Percentiles rank a stretch among this genome's conserved stretches.
Evolutionary conservation across 192 early-diverging fungal species (phyloP).

Genomic region (Diversispora epigaea): DNA sequence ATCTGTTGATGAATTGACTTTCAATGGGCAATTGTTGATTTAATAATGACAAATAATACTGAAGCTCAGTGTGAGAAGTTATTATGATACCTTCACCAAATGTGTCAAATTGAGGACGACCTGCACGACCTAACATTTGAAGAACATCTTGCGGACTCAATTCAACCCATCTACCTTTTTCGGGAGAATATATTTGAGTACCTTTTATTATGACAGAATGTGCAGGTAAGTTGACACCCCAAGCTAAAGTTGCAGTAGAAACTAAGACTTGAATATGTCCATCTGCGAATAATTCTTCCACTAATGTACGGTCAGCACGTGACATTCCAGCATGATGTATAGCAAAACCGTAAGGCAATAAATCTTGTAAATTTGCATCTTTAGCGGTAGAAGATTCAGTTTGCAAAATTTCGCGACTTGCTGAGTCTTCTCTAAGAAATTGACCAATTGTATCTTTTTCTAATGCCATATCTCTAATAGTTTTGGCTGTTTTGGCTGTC

Average conservation of each 20-base stretch:
- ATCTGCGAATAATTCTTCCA: constrained; percentile 91
- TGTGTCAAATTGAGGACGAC: constrained; percentile 95
- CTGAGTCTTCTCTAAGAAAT: constrained; percentile 82
- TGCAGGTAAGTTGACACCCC: constrained; percentile 99
- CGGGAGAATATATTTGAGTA: constrained; percentile 95
- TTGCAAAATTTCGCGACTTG: constrained; percentile 79
- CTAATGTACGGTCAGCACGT: constrained; percentile 84
- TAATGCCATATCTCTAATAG: constrained; percentile 88
- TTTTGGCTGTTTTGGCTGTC: constrained; percentile 92
- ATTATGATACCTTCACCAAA: constrained; percentile 97
- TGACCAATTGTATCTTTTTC: constrained; percentile 81
- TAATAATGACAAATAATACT: constrained; percentile 92
- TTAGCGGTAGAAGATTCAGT: constrained; percentile 77
- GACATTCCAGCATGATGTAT: constrained; percentile 98
- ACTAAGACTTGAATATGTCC: constrained; percentile 90
- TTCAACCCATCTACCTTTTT: constrained; percentile 95
- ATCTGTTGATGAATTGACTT: constrained; percentile 82
- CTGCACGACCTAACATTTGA: constrained; percentile 97
- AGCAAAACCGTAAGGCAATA: constrained; percentile 93
- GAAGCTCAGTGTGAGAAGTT: constrained; percentile 87
- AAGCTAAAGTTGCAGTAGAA: constrained; percentile 96
- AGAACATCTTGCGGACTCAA: constrained; percentile 94
- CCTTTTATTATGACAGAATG: constrained; percentile 99
- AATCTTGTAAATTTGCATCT: constrained; percentile 82
- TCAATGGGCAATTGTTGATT: constrained; percentile 98